Base-by-base conservation (phyloP, 805 yeast genomes). In the Osmozyma mogii region DNA sequence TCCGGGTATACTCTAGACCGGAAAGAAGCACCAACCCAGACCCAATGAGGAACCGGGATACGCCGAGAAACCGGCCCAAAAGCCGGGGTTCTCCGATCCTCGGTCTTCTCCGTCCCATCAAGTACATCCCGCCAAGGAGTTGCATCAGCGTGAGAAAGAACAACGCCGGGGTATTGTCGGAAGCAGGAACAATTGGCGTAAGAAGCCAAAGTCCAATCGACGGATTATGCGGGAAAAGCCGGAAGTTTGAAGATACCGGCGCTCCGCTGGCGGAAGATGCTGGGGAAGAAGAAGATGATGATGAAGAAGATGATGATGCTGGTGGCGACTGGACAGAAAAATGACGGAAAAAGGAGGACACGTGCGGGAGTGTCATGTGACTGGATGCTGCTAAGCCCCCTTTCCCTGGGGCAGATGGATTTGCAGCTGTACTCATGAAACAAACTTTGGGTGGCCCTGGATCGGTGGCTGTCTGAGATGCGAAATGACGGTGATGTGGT, bases 101-200 rank as follows among this genome's bases (percentile, higher is more conserved):
- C 10, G 38, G 40, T 9, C 15, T 18, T 6, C 44, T 31, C 14
- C 37, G 30, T 9, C 38, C 33, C 37, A 41, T 31, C 25, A 34
- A 30, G 13, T 30, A 37, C 12, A 65, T 27, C 4, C 82, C 83
- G n/a, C 67, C 31, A 1, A 60, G 52, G 14, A 75, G 49, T 45
- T 80, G 88, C 2, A 70, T 34, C 0, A 71, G 72, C 2, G 75
- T 61, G 28, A 77, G 48, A 0, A 70, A 43, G 43, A 68, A 69
- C 2, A 79, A 46, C 1, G 81, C 83, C 3, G 61, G 51, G 18
- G 56, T 47, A 47, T 77, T 73, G 38, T 80, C 88, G 6, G 80
- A 67, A 1, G 87, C 82, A 2, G 89, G 89, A 1, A 75, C 78
- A 14, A 80, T 48, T 0, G 85, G 85, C 1, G 87, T 83, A 78